A percentile compares a stretch with the other conserved stretches of the same genome.
These are phyloP conservation scores for Didymellaceae sp. DNA, from an alignment of 2,329 filamentous ascomycete species.

Conservation along the genomic window DNA sequence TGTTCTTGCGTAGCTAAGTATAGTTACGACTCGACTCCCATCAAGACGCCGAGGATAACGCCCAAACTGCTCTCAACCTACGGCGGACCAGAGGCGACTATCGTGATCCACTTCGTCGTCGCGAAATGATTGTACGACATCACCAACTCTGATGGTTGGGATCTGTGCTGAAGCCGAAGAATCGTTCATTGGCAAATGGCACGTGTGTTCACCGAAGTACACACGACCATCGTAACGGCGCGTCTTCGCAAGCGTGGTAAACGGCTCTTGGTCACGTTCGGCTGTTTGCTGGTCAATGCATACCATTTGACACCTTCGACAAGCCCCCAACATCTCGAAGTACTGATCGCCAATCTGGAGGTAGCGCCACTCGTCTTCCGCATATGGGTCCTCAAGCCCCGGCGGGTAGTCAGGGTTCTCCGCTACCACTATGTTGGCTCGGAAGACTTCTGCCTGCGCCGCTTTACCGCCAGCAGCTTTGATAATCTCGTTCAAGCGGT, in stretches of 20 bases:
- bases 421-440: conserved; percentile 84
- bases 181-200: conserved; percentile 46
- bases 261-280: conserved; percentile 80
- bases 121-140: conserved; percentile 40
- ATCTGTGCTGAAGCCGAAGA: conserved; percentile 37
- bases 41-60: conserved; percentile 4
- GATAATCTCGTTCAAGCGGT: conserved; percentile 77
- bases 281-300: conserved; percentile 88
- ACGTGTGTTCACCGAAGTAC: conserved; percentile 82
- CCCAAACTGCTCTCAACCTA: conserved; percentile 26
- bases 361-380: conserved; percentile 78
- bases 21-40: neutral
- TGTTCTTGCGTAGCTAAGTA: conserved; percentile 11
- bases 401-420: conserved; percentile 50
- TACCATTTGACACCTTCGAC: conserved; percentile 93
- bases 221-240: conserved; percentile 83
- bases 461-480: conserved; percentile 65
- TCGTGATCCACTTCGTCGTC: conserved; percentile 39
- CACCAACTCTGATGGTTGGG: conserved; percentile 49
- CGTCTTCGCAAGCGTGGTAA: conserved; percentile 85
- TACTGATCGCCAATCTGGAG: conserved; percentile 69
- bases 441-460: conserved; percentile 77
- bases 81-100: conserved; percentile 31
- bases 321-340: conserved; percentile 80
- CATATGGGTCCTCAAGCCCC: conserved; percentile 67